Evolutionary conservation across 2,329 filamentous ascomycete species (phyloP).

Genomic region (Neonectria neomacrospora): DNA sequence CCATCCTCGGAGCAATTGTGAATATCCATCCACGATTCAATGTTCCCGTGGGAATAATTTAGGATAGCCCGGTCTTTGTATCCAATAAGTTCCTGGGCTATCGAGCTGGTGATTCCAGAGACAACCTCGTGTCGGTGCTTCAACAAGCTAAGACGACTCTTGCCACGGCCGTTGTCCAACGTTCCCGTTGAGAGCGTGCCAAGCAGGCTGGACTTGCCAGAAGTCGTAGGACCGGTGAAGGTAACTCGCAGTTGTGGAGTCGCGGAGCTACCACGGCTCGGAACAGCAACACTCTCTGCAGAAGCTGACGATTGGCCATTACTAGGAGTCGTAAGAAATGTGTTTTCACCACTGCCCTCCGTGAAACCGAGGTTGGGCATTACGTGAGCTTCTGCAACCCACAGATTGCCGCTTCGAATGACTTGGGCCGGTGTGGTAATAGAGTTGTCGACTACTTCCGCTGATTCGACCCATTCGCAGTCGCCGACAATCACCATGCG

Average conservation of each 20-base stretch:
- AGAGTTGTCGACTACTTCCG: constrained; percentile 45
- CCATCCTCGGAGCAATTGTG: constrained; percentile 80
- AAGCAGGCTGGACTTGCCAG: constrained; percentile 90
- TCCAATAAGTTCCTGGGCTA: constrained; percentile 92
- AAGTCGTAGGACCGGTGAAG: constrained; percentile 87
- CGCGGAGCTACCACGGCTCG: constrained; percentile 60
- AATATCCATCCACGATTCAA: constrained; percentile 94
- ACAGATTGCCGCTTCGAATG: constrained; percentile 67
- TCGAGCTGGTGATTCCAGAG: constrained; percentile 92
- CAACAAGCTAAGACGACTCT: constrained; percentile 86
- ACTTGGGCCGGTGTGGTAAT: constrained; percentile 37
- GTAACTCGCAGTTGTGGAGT: constrained; percentile 86
- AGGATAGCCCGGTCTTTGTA: constrained; percentile 74
- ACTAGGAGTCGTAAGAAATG: constrained; percentile 5
- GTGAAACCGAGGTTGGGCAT: constrained; percentile 71
- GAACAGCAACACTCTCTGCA: constrained; percentile 36
- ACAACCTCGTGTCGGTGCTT: constrained; percentile 94
- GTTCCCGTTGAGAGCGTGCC: constrained; percentile 89
- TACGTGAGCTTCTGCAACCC: constrained; percentile 92
- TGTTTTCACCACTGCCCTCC: constrained; percentile 21
- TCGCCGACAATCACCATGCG: constrained; percentile 86
- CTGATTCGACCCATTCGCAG: constrained; percentile 75
- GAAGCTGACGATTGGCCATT: constrained; percentile 14
- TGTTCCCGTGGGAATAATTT: constrained; percentile 87
- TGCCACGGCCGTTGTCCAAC: constrained; percentile 91